Base-by-base conservation (phyloP, 2,329 filamentous ascomycete genomes). In the Calonectria ilicicola region DNA sequence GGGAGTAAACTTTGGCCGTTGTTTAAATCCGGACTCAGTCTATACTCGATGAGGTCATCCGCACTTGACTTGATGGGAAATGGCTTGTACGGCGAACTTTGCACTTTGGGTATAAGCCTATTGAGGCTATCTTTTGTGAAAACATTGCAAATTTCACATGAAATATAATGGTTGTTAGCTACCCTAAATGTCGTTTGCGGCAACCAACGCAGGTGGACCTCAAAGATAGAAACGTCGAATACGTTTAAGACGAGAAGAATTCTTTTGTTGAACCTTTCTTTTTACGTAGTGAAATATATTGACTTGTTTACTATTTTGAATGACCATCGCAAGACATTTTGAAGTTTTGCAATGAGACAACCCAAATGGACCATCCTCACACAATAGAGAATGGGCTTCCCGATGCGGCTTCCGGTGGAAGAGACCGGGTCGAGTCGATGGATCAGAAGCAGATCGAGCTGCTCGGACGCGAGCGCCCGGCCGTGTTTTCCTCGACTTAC, bases 391-490 rank as follows among this genome's bases (percentile, higher is more conserved):
- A 19, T 17, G 19, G 5, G 5, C 40, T 42, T 42, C 15, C 40
- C 19, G 19, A 42, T 19, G 40, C 40, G 40, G 40, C 40, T 42
- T 5, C 10, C 19, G 19, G 8, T n/a, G 40, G 19, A 42, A 8
- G 19, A 42, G n/a, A 42, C 15, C 6, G 5, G 40, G 8, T 42
- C 32, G 32, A 35, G 32, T 12, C 32, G 10, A 42, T 73, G 29
- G 72, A 76, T 64, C 75, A 78, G 38, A 72, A 77, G 14, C 85
- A 86, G 56, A 83, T 94, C 62, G 90, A 93, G 77, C 85, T 87
- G 15, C 85, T 94, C 1, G 92, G 92, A 47, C 87, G 92, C 58
- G 86, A 91, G 78, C 86, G 92, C 7, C 92, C 92, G 2, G 84
- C 86, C 3, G 83, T 83, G 46, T 92, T 94, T 79, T 81, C 82